phyloP scores from a whole-genome alignment of 169 alveolate genomes.

The Hammondia hammondi region DNA sequence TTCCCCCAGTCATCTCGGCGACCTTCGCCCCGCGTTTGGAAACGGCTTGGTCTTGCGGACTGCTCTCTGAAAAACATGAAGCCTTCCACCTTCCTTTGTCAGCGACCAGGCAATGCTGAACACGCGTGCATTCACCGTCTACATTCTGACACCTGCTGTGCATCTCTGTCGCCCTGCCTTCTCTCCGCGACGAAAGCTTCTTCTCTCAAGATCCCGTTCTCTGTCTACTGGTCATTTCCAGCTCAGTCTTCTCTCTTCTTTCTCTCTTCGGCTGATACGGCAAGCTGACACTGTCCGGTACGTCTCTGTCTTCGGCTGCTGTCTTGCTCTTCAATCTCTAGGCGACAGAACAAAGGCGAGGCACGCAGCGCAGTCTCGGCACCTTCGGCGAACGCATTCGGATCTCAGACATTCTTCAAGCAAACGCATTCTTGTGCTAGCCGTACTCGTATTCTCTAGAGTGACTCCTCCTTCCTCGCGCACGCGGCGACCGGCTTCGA shows the following conservation, averaged over 20 bases:
- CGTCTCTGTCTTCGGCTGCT: not conserved
- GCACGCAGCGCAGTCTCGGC: not conserved
- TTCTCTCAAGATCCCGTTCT: not conserved
- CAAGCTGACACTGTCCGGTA: not conserved
- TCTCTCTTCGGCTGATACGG: not conserved
- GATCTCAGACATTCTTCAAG: not conserved
- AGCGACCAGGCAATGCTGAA: not conserved
- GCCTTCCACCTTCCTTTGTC: not conserved
- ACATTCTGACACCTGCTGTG: not conserved
- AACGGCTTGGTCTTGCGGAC: not conserved
- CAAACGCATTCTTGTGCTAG: not conserved
- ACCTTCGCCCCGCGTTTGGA: not conserved
- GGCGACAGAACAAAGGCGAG: not conserved
- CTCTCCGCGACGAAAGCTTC: not conserved
- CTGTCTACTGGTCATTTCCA: not conserved
- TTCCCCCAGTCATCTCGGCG: not conserved
- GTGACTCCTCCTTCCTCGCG: not conserved
- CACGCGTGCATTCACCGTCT: not conserved
- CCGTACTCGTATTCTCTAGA: conserved; percentile 35
- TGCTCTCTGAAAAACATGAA: not conserved
- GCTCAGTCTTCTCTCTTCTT: not conserved
- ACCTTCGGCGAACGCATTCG: not conserved
- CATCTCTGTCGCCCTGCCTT: not conserved
- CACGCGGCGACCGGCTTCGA: conserved; percentile 29
- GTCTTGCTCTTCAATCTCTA: not conserved